phyloP scores from a whole-genome alignment of 2,329 filamentous ascomycete species.

The Boeremia exigua region DNA sequence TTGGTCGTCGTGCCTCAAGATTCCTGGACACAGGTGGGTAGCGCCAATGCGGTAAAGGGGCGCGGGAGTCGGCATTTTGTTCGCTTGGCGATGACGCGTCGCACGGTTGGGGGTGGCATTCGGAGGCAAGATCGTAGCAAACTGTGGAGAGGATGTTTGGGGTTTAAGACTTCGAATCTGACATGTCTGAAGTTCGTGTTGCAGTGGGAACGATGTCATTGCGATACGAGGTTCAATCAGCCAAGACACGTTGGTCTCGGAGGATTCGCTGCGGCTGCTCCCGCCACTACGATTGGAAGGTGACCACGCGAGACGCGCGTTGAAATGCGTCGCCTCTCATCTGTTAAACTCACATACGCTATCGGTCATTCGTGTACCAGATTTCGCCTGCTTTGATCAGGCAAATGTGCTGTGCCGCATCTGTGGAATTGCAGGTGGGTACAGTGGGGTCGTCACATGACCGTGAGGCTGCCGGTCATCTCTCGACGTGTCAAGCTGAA shows the following conservation, averaged over 20 bases:
- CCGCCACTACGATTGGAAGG: slow-evolving; percentile 1
- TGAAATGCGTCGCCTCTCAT: too few relatives aligned
- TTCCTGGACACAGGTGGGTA: slow-evolving; percentile 16
- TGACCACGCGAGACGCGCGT: background rate
- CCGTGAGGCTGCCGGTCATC: too few relatives aligned
- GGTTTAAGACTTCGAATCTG: background rate
- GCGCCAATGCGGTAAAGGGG: slow-evolving; percentile 27
- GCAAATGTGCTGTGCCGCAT: too few relatives aligned
- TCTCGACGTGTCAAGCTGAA: too few relatives aligned
- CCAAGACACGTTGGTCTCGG: background rate
- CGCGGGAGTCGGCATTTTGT: slow-evolving; percentile 26
- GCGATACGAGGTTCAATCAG: slow-evolving; percentile 1
- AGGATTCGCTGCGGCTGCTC: slow-evolving; percentile 1
- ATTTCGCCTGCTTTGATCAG: too few relatives aligned
- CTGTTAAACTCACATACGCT: too few relatives aligned
- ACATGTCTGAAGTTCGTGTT: background rate
- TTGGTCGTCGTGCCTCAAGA: slow-evolving; percentile 8
- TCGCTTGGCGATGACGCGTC: slow-evolving; percentile 33
- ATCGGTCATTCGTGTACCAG: too few relatives aligned
- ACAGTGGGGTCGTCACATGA: too few relatives aligned
- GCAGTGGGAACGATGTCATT: background rate
- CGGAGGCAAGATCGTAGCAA: slow-evolving; percentile 7
- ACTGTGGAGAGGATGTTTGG: slow-evolving; percentile 4
- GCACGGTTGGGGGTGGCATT: slow-evolving; percentile 8
- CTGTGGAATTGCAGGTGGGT: too few relatives aligned